These are phyloP conservation scores for Diaporthe citri DNA, from an alignment of 2,329 filamentous ascomycete genomes.

Conservation along the genomic window DNA sequence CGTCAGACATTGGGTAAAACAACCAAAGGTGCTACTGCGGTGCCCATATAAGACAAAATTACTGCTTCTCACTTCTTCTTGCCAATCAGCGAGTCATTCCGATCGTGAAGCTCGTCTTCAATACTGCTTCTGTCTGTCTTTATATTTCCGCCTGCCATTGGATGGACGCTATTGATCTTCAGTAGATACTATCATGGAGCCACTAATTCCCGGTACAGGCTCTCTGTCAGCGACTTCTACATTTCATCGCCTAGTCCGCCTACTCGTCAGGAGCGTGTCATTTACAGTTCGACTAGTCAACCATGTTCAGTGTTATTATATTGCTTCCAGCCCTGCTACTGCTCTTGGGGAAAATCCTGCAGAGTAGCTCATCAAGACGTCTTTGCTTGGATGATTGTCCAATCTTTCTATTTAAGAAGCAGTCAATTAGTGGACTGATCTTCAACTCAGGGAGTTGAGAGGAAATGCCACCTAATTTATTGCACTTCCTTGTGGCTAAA, in stretches of 20 bases:
- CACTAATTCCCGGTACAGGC: background rate
- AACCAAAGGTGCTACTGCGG: background rate
- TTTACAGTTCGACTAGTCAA: background rate
- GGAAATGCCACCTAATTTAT: background rate
- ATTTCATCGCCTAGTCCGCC: no score
- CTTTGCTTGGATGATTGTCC: background rate
- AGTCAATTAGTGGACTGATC: background rate
- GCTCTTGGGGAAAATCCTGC: background rate
- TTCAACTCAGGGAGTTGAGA: background rate
- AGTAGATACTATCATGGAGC: no score
- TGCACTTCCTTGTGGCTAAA: background rate
- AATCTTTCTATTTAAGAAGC: fast-evolving
- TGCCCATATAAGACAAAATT: background rate
- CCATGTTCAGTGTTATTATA: background rate
- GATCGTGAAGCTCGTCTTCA: background rate
- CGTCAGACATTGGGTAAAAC: background rate
- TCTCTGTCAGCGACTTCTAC: background rate
- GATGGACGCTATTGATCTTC: background rate
- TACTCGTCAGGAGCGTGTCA: no score
- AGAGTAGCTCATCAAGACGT: background rate
- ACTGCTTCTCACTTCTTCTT: background rate
- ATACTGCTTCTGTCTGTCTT: background rate
- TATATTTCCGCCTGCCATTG: background rate
- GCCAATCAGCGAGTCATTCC: background rate
- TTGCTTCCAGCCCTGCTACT: background rate